A percentile compares a stretch with the other conserved stretches of the same genome.
Conservation (phyloP, 73 alveolate genomes). For the Tetrahymena malaccensis region DNA sequence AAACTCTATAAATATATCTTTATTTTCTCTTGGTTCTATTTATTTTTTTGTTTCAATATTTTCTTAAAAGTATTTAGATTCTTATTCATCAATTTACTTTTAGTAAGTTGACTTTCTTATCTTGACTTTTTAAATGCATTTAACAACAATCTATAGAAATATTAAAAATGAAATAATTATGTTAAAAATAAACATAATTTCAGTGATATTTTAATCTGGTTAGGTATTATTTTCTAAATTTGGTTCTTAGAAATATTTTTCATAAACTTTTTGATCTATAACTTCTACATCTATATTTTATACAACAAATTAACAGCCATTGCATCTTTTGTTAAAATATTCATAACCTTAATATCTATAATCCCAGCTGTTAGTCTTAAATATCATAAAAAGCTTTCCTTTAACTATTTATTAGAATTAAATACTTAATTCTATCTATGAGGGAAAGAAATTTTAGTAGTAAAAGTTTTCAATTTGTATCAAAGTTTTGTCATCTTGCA, state of each 20-base stretch:
- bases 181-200: no score
- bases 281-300: neutral
- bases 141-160: no score
- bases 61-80: neutral
- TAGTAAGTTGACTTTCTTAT: neutral
- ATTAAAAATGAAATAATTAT: no score
- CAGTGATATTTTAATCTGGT: neutral
- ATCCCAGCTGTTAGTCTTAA: neutral
- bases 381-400: neutral
- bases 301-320: neutral
- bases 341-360: neutral
- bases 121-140: neutral
- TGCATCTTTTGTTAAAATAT: neutral
- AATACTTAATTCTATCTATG: neutral
- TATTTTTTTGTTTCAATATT: no score
- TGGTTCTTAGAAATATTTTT: no score
- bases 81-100: neutral
- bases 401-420: no score
- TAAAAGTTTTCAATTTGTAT: neutral
- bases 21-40: neutral
- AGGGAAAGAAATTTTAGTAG: neutral
- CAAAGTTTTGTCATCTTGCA: neutral
- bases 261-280: no score
- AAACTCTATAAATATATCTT: neutral
- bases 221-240: neutral